These are phyloP conservation scores for Flaveria floridana DNA, from an alignment of 140 eudicot species.

Conservation along the genomic window DNA sequence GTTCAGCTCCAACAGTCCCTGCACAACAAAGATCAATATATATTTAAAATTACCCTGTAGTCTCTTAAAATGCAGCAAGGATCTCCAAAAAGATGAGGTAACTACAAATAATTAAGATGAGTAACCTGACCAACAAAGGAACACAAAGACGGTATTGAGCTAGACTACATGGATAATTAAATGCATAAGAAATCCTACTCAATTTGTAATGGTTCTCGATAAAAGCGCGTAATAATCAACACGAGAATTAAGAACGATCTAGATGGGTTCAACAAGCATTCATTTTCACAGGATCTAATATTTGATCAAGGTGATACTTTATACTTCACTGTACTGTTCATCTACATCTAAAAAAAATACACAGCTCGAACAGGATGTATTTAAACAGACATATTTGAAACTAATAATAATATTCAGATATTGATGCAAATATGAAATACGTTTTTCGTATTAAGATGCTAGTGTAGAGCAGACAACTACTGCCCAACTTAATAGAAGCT, in stretches of 20 bases:
- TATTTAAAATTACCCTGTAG: neutral
- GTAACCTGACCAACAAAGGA: neutral
- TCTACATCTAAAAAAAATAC: conserved; percentile 16
- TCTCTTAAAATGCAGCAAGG: conserved; percentile 11
- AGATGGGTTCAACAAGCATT: conserved; percentile 1
- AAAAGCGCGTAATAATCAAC: conserved; percentile 7
- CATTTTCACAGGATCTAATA: conserved; percentile 14
- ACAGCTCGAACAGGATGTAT: conserved; percentile 23
- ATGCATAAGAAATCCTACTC: conserved; percentile 21
- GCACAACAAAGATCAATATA: conserved; percentile 29
- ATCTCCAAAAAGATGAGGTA: conserved; percentile 7
- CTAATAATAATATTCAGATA: conserved; percentile 9
- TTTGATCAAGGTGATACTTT: conserved; percentile 11
- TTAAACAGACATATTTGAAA: conserved; percentile 20
- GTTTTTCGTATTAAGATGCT: conserved; percentile 8
- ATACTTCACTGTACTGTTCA: conserved; percentile 18
- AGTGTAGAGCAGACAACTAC: conserved; percentile 21
- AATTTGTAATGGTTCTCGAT: conserved; percentile 15
- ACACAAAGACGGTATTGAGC: conserved; percentile 12
- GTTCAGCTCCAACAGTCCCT: conserved; percentile 78
- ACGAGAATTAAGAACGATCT: conserved; percentile 15
- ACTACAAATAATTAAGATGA: conserved; percentile 6
- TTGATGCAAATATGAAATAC: conserved; percentile 10
- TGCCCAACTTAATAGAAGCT: conserved; percentile 28
- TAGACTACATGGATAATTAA: conserved; percentile 5